Base-by-base conservation (phyloP, 2,329 filamentous ascomycete genomes). In the Penicillium thymicola region DNA sequence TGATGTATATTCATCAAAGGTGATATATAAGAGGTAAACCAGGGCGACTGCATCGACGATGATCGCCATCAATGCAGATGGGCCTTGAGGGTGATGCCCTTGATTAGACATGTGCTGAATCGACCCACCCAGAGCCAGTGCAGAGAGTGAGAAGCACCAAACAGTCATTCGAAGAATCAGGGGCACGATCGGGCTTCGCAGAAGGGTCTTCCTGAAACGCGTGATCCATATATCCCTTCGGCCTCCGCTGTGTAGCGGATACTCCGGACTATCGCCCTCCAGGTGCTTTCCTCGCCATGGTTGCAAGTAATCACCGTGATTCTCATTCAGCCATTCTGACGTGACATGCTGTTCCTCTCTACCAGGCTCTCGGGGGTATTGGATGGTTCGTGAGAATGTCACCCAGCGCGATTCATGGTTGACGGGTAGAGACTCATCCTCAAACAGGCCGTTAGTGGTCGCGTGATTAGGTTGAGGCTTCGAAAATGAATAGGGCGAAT, bases 1-100 rank as follows among this genome's bases (percentile, higher is more conserved):
- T 30, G 91, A 90, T 5, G 90, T 94, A 76, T 97, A 97, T 76
- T 99, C 94, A 70, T 99, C 94, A 77, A 88, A 96, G 25, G 92
- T 95, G 77, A 97, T 94, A 76, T 96, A 97, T 47, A 89, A 78
- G 54, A 95, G 88, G 75, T 97, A 99, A 3, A 93, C 85, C 57
- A 97, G 82, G 3, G 94, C 93, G 14, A 97, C 82, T 7, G 88
- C 86, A 74, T 97, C 93, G 38, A 99, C 89, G 36, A 90, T 85
- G 52, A 97, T 88, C 30, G 93, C 93, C 77, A 97, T 92, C 57
- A 92, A 84, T 8, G 91, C 89, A 50, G 94, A 95, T 38, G 88
- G 85, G 30, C 84, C 85, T 70, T 90, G 86, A 2, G 79, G 75
- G 30, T 77, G 72, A 69, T 73, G 56, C 68, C 76, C 65, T 65